Evolutionary conservation across 108 stramenopile species (phyloP).

Genomic region (Conticribra guillardii): DNA sequence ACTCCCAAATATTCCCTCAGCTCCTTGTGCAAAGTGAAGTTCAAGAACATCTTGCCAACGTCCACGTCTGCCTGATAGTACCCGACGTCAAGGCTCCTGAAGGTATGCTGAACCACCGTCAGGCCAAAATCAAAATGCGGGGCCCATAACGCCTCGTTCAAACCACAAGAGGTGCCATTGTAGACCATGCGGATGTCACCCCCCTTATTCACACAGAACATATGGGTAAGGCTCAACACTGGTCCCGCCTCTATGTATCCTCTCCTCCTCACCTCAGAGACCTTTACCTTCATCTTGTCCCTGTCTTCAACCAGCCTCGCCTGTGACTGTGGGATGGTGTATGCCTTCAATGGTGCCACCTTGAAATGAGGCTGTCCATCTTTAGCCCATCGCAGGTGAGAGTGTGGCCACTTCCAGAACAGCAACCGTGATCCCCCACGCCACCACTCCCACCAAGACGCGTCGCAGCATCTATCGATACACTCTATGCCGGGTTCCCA

Average conservation of each 20-base stretch:
- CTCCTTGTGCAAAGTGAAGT: conserved; percentile 28
- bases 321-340: not conserved
- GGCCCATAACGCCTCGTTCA: conserved; percentile 48
- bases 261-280: conserved; percentile 14
- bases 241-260: conserved; percentile 4
- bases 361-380: conserved; percentile 36
- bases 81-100: conserved; percentile 8
- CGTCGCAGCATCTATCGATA: not conserved
- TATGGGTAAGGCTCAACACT: conserved; percentile 11
- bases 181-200: conserved; percentile 54
- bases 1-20: conserved; percentile 30
- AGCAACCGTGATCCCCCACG: conserved; percentile 35
- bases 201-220: conserved; percentile 55
- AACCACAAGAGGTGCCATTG: conserved; percentile 45
- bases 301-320: not conserved
- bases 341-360: not conserved
- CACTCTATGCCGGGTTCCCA: conserved; percentile 14
- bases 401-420: conserved; percentile 48
- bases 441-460: conserved; percentile 52
- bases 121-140: conserved; percentile 52
- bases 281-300: conserved; percentile 5
- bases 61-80: conserved; percentile 45
- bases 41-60: conserved; percentile 56
- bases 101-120: conserved; percentile 14
- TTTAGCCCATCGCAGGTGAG: not conserved